Conservation (phyloP, 164 flowering plant species). For the Echeveria elegans region DNA sequence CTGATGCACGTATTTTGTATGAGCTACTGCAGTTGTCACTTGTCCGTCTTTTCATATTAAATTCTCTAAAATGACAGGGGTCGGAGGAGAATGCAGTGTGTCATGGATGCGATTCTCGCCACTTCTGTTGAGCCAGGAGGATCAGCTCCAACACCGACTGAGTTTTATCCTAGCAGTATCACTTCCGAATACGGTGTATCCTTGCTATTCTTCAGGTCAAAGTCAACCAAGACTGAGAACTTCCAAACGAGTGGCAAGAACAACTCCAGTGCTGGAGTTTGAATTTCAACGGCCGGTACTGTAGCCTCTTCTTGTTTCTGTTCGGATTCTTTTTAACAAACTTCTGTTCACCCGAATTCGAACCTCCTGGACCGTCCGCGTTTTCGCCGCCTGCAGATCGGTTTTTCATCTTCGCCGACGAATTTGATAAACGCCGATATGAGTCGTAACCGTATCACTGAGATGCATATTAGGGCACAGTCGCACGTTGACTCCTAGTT, state of each 20-base stretch:
- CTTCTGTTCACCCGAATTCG: constrained; percentile 66
- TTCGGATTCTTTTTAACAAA: constrained; percentile 39
- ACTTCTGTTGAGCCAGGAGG: constrained; percentile 56
- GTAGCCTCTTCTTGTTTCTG: constrained; percentile 64
- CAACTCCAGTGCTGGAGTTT: constrained; percentile 90
- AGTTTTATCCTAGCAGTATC: constrained; percentile 26
- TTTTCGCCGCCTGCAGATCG: constrained; percentile 38
- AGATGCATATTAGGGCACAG: too few relatives aligned
- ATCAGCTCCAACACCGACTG: constrained; percentile 51
- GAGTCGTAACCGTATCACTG: too few relatives aligned
- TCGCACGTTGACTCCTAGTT: too few relatives aligned
- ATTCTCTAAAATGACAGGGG: constrained; percentile 30
- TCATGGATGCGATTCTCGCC: constrained; percentile 63
- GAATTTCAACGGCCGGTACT: constrained; percentile 72
- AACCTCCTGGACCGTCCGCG: constrained; percentile 29
- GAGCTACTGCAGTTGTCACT: constrained; percentile 34
- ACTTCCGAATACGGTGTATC: constrained; percentile 37
- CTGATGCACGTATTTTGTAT: constrained; percentile 61
- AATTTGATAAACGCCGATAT: constrained; percentile 12
- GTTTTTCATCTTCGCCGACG: constrained; percentile 25
- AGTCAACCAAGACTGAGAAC: constrained; percentile 33
- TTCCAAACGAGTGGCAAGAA: constrained; percentile 57
- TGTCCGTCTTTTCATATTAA: neutral
- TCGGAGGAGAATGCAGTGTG: constrained; percentile 76
- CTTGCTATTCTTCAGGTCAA: constrained; percentile 50